Evolutionary conservation across 192 early-diverging fungal genomes (phyloP), one percentile per base, ranked within the genome.

Genomic region (Gryganskiella cystojenkinii): DNA sequence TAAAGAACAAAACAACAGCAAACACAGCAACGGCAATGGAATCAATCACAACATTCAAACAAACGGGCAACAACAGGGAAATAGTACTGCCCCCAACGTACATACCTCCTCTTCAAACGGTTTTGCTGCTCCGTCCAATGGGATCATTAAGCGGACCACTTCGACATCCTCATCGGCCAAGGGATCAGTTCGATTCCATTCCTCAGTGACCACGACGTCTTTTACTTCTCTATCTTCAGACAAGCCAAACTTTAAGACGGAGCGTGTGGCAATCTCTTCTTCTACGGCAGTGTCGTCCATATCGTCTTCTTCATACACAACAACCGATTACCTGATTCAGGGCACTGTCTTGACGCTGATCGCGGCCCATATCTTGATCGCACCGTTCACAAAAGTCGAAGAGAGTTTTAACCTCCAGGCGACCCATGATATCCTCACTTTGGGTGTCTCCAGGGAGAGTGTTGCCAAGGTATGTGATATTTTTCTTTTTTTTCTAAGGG

Each of bases 331-430:
- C 37, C 6, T 67, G n/a, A 24, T 57, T 19, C 43, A 56, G 15
- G 37, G 58, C n/a, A 14, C 40, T 6, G 59, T 76, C 42, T 37
- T 76, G 11, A 0, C 25, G 10, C 25, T 76, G 54, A 62, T 76
- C 60, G 6, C 67, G 19, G 15, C 79, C 34, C 68, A 89, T 58
- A 62, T 79, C 3, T 27, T 79, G 53, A 34, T 83, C 28, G 88
- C 79, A 35, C 97, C 95, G 0, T 98, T 83, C 79, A 95, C 96
- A 35, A 99, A 99, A 81, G 96, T 99, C 55, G 96, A 99, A 79
- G 97, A 99, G 79, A 95, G 93, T 68, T 99, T 99, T 84, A 95
- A 94, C 70, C 61, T 95, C 51, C 97, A 99, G 81, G 96, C 97
- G 6, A 85, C 87, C 7, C 95, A 99, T 76, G 97, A 99, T 69